A percentile compares a stretch with the other conserved stretches of the same genome.
Conservation (phyloP, 2,329 filamentous ascomycete species). For the Orbilia javanica region DNA sequence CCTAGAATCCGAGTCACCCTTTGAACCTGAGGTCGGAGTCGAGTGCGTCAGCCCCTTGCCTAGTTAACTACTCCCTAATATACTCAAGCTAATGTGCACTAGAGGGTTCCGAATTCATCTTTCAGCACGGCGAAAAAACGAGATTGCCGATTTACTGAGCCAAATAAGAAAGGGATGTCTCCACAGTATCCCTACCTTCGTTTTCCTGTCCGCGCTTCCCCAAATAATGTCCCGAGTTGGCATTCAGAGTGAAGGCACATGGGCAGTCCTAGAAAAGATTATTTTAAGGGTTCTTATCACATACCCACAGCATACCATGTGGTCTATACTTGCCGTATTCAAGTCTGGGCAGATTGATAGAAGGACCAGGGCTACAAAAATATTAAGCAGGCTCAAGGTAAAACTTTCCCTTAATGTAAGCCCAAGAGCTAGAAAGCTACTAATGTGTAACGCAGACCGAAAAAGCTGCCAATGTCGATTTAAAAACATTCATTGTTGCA, state of each 20-base stretch:
- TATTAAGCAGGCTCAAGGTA: constrained; percentile 66
- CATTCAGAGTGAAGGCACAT: constrained; percentile 83
- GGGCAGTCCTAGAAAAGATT: constrained; percentile 80
- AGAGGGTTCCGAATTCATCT: constrained; percentile 67
- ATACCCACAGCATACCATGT: constrained; percentile 92
- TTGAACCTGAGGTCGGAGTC: constrained; percentile 69
- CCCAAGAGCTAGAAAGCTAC: not conserved
- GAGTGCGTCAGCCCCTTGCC: constrained; percentile 64
- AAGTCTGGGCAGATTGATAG: constrained; percentile 82
- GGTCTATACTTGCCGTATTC: constrained; percentile 88
- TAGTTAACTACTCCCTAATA: constrained; percentile 2
- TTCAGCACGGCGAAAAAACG: constrained; percentile 71
- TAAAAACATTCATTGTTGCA: constrained; percentile 82
- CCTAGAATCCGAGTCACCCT: constrained; percentile 75
- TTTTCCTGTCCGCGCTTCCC: constrained; percentile 76
- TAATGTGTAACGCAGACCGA: constrained; percentile 66
- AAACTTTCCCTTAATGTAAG: not conserved
- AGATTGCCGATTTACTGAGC: constrained; percentile 77
- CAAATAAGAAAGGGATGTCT: constrained; percentile 80
- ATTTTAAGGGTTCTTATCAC: constrained; percentile 85
- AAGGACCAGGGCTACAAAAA: constrained; percentile 68
- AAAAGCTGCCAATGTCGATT: constrained; percentile 20
- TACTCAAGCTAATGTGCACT: constrained; percentile 31
- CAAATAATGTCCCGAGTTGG: constrained; percentile 97
- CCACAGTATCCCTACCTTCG: constrained; percentile 73